Percentiles rank a stretch among this genome's conserved stretches.
Evolutionary conservation across 2,329 filamentous ascomycete genomes (phyloP).

Genomic region (Zymoseptoria ardabiliae): DNA sequence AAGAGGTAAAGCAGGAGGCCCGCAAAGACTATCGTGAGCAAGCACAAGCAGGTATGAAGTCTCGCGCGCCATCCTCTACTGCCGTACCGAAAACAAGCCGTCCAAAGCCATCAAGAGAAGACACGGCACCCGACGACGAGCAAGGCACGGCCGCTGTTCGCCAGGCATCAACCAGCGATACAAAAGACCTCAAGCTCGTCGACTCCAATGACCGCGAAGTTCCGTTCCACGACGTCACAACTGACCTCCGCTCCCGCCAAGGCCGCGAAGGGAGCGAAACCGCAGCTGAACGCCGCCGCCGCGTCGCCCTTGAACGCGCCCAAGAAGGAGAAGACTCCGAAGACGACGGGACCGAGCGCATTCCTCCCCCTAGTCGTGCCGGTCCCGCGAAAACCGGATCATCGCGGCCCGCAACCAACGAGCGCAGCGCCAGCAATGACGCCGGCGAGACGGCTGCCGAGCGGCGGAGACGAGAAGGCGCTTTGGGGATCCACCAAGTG

Average conservation of each 20-base stretch:
- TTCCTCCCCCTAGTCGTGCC: constrained; percentile 23
- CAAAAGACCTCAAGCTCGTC: constrained; percentile 37
- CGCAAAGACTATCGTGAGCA: constrained; percentile 35
- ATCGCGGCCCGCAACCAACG: not conserved
- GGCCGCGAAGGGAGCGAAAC: constrained; percentile 23
- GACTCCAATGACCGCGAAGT: constrained; percentile 41
- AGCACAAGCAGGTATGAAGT: constrained; percentile 11
- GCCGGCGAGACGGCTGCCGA: constrained; percentile 66
- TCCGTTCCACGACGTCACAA: constrained; percentile 41
- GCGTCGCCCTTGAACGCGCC: constrained; percentile 27
- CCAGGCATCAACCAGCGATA: constrained; percentile 35
- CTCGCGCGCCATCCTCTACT: constrained; percentile 14
- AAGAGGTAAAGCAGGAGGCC: constrained; percentile 41
- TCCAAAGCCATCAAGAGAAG: not conserved
- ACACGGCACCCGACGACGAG: not conserved
- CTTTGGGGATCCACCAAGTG: constrained; percentile 51
- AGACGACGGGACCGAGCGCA: constrained; percentile 33
- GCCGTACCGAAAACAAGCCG: constrained; percentile 10
- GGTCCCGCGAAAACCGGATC: not conserved
- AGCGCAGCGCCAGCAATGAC: constrained; percentile 28
- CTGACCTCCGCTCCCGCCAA: constrained; percentile 19
- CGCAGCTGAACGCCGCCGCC: constrained; percentile 38
- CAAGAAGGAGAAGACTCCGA: constrained; percentile 30
- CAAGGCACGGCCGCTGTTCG: constrained; percentile 19
- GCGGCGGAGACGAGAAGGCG: constrained; percentile 63